Conservation (phyloP, 208 protist genomes). For the Strigomonas culicis region DNA sequence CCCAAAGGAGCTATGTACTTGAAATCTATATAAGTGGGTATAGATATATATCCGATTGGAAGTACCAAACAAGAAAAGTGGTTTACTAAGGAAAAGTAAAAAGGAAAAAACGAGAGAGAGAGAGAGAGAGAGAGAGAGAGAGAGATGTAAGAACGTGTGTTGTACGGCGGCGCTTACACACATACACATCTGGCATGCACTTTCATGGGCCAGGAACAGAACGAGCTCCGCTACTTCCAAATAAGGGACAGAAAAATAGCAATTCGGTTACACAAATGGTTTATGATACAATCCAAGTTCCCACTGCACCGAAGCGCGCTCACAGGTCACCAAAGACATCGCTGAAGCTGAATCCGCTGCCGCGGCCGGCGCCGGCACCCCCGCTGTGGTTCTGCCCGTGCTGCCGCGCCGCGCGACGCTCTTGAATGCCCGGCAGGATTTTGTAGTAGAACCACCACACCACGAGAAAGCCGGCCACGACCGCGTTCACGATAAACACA, state of each 20-base stretch:
- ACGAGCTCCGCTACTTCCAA: background rate
- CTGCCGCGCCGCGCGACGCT: no score
- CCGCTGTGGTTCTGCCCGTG: no score
- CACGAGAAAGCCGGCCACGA: conserved; percentile 22
- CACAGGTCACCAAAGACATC: no score
- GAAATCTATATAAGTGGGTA: background rate
- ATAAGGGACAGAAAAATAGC: conserved; percentile 13
- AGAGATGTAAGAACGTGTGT: background rate
- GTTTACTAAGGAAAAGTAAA: conserved; percentile 15
- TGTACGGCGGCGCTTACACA: background rate
- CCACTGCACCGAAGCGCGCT: no score
- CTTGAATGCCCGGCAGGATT: background rate
- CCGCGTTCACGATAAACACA: conserved; percentile 26
- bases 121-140: conserved; percentile 1
- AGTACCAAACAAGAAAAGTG: conserved; percentile 1
- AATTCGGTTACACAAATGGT: conserved; percentile 5
- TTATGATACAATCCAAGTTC: no score
- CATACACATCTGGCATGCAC: background rate
- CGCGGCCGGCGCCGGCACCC: no score
- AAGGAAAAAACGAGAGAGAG: conserved; percentile 1
- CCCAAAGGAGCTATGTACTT: background rate
- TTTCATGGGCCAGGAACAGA: background rate
- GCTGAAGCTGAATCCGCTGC: no score
- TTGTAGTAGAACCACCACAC: conserved; percentile 21
- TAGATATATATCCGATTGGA: no score